Conservation (phyloP, 75 land plant genomes). For the Sequoia sempervirens region DNA sequence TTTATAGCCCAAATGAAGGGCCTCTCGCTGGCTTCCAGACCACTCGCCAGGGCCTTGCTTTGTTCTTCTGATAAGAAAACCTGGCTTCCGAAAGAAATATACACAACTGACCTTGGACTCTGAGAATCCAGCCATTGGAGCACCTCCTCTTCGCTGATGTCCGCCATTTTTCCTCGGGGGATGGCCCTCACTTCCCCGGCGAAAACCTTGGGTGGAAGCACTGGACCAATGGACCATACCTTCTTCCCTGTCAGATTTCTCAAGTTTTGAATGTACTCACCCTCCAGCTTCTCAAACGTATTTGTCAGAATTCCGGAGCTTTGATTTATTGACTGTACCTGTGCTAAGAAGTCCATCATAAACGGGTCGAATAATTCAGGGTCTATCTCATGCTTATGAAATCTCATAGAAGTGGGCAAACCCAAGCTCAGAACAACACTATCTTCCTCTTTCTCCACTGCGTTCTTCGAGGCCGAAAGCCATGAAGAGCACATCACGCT, state of each 20-base stretch:
- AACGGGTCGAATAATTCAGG: neutral
- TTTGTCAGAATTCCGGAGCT: conserved; percentile 28
- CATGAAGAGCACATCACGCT: neutral
- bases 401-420: neutral
- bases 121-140: conserved; percentile 24
- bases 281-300: conserved; percentile 31
- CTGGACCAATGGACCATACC: conserved; percentile 41
- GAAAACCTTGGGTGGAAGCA: neutral
- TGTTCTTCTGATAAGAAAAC: neutral
- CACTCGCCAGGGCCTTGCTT: neutral
- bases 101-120: conserved; percentile 21
- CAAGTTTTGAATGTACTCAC: conserved; percentile 10
- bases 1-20: neutral
- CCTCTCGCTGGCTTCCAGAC: conserved; percentile 2
- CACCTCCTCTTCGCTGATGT: neutral
- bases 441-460: neutral
- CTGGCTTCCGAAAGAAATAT: conserved; percentile 13
- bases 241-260: conserved; percentile 7
- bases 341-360: neutral
- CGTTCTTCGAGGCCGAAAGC: neutral
- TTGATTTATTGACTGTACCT: neutral
- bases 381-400: neutral
- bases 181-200: neutral
- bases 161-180: neutral
- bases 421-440: neutral